These are phyloP conservation scores for Phytophthora boehmeriae DNA, from an alignment of 352 stramenopile species.

Conservation along the genomic window DNA sequence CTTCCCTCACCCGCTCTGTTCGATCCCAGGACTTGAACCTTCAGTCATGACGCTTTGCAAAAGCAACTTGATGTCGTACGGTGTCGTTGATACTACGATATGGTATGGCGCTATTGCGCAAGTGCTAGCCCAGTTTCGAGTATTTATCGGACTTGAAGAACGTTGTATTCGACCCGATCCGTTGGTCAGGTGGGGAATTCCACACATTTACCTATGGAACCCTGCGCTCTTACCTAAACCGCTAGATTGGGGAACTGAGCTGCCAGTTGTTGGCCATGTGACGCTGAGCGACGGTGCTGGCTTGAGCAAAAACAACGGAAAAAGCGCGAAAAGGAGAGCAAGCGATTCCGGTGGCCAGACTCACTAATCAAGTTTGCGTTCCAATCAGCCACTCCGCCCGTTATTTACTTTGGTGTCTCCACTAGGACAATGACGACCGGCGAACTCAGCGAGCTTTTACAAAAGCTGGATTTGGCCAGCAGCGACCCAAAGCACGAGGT, in stretches of 20 bases:
- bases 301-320: constrained; percentile 21
- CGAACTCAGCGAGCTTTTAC: constrained; percentile 39
- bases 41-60: constrained; percentile 37
- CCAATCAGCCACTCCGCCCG: constrained; percentile 9
- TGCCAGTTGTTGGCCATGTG: constrained; percentile 47
- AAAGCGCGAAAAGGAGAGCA: constrained; percentile 27
- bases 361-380: constrained; percentile 25
- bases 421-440: constrained; percentile 31
- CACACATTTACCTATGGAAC: constrained; percentile 60
- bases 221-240: constrained; percentile 40
- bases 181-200: constrained; percentile 44
- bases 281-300: constrained; percentile 16
- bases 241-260: constrained; percentile 48
- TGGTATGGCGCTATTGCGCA: constrained; percentile 41
- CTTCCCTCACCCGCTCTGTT: constrained; percentile 51
- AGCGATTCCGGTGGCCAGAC: constrained; percentile 17
- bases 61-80: constrained; percentile 45
- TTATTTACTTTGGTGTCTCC: constrained; percentile 57
- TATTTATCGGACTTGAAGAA: constrained; percentile 43
- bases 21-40: constrained; percentile 16
- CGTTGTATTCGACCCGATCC: constrained; percentile 28
- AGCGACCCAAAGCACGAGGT: constrained; percentile 16
- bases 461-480: constrained; percentile 40
- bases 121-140: constrained; percentile 51
- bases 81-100: constrained; percentile 28